A percentile compares a stretch with the other conserved stretches of the same genome.
These are phyloP conservation scores for Dimocarpus longan DNA, from an alignment of 345 rosid species.

Conservation along the genomic window DNA sequence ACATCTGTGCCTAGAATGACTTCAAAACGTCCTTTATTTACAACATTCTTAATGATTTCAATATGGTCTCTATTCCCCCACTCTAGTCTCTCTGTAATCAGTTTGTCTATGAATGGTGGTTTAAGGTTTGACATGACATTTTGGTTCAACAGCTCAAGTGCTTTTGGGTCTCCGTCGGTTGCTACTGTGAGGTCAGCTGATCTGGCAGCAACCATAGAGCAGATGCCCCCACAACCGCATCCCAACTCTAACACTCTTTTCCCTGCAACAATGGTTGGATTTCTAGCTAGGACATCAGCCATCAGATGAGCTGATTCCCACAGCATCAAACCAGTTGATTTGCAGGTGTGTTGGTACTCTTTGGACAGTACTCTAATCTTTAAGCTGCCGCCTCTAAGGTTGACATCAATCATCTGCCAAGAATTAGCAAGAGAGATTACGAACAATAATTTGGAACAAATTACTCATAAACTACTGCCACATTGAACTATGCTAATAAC, in stretches of 20 bases:
- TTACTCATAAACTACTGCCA: neutral
- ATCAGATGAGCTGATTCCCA: constrained; percentile 93
- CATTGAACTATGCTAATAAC: neutral
- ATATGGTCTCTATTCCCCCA: constrained; percentile 79
- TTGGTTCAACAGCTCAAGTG: constrained; percentile 55
- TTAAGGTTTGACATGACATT: constrained; percentile 61
- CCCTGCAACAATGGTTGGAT: constrained; percentile 67
- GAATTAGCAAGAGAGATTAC: neutral
- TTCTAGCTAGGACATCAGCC: constrained; percentile 74
- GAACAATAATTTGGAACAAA: constrained; percentile 1
- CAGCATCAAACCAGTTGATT: constrained; percentile 90
- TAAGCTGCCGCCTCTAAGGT: constrained; percentile 44
- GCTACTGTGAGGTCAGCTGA: constrained; percentile 75
- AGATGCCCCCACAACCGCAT: constrained; percentile 80
- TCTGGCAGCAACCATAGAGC: constrained; percentile 79
- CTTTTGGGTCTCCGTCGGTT: constrained; percentile 69
- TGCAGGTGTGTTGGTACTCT: constrained; percentile 90
- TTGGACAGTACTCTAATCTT: constrained; percentile 61
- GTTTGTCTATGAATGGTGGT: constrained; percentile 42
- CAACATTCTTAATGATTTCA: constrained; percentile 43
- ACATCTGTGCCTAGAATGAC: constrained; percentile 87
- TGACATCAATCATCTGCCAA: constrained; percentile 52
- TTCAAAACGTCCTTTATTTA: constrained; percentile 56
- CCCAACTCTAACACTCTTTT: constrained; percentile 79
- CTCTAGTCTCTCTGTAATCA: constrained; percentile 53